A percentile compares a stretch with the other conserved stretches of the same genome.
These are phyloP conservation scores for Pestalotiopsis sp. DNA, from an alignment of 2,329 filamentous ascomycete genomes.

Conservation along the genomic window DNA sequence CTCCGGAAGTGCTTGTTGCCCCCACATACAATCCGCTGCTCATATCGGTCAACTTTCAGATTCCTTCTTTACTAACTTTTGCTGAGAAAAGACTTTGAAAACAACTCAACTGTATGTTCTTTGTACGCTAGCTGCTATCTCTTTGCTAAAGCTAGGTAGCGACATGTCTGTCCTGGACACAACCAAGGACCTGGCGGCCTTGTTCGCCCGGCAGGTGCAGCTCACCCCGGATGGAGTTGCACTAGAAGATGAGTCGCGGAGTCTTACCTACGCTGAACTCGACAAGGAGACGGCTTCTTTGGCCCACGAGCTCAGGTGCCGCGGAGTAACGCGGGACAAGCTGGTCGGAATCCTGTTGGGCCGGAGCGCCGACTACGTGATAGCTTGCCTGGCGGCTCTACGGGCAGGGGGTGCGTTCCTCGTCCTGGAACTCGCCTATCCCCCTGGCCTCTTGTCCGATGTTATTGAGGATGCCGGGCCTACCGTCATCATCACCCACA, in stretches of 20 bases:
- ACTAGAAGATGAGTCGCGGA: conserved; percentile 69
- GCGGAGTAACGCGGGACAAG: conserved; percentile 73
- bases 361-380: conserved; percentile 77
- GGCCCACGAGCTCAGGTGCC: conserved; percentile 62
- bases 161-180: conserved; percentile 71
- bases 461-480: conserved; percentile 78
- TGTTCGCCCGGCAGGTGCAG: conserved; percentile 71
- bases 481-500: conserved; percentile 70
- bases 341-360: conserved; percentile 77
- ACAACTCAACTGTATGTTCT: no score
- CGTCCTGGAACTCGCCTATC: conserved; percentile 80
- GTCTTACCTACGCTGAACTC: conserved; percentile 74
- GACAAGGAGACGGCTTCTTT: conserved; percentile 69
- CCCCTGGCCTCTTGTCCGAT: conserved; percentile 72
- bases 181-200: conserved; percentile 71
- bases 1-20: not conserved
- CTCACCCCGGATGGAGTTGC: conserved; percentile 71
- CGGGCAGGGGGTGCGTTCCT: conserved; percentile 80
- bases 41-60: not conserved
- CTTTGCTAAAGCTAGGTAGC: not conserved
- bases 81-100: no score
- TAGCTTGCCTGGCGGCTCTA: conserved; percentile 77
- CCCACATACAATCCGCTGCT: not conserved
- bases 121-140: no score
- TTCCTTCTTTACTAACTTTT: not conserved